Percentiles rank a stretch among this genome's conserved stretches.
Evolutionary conservation across 176 grass and related monocot genomes (phyloP).

Genomic region (Ampelocalamus luodianensis): DNA sequence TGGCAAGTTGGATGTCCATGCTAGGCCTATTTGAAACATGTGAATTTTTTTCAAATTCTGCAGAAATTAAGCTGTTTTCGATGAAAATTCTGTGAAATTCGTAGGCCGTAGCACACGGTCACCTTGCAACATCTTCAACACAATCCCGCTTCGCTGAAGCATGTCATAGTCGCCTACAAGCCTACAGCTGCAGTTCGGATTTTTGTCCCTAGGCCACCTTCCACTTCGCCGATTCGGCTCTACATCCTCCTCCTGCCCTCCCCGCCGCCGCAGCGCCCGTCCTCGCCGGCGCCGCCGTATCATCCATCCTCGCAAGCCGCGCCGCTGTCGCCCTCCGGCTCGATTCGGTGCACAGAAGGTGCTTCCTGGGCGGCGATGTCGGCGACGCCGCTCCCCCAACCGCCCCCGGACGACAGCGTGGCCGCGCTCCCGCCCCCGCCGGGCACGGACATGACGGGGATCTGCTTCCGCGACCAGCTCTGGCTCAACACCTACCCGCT

Average conservation of each 20-base stretch:
- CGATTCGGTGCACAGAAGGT: not conserved
- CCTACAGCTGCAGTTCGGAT: too few species aligned
- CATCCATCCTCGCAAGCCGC: not conserved
- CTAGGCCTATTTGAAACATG: too few species aligned
- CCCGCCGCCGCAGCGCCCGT: not conserved
- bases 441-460: slow-evolving; percentile 98
- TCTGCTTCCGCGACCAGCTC: slow-evolving; percentile 98
- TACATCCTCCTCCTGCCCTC: not conserved
- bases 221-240: not conserved
- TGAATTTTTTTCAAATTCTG: too few species aligned
- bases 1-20: too few species aligned
- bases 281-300: not conserved
- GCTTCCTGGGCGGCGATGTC: slow-evolving; percentile 50
- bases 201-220: not conserved
- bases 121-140: too few species aligned
- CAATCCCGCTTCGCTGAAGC: too few species aligned
- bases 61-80: too few species aligned
- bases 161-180: too few species aligned
- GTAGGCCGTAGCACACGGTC: too few species aligned
- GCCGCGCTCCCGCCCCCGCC: slow-evolving; percentile 62
- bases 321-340: not conserved
- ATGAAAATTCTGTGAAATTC: too few species aligned
- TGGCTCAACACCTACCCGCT: slow-evolving; percentile 97
- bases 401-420: slow-evolving; percentile 53
- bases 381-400: slow-evolving; percentile 59